phyloP scores from a whole-genome alignment of 2,329 filamentous ascomycete species.

The Tolypocladium capitatum region DNA sequence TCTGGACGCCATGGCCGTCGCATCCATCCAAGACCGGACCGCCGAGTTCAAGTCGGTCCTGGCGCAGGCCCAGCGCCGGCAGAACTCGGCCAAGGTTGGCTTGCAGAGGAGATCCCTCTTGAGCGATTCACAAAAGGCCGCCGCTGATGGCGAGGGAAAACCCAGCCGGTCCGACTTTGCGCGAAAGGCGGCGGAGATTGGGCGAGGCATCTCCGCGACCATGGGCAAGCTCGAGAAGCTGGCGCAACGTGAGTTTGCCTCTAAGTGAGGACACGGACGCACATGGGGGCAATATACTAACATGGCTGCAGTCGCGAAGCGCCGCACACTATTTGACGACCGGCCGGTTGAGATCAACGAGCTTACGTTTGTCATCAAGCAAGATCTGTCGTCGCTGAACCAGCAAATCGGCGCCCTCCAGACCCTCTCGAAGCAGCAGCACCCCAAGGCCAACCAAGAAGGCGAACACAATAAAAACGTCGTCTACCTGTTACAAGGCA shows the following conservation, averaged over 20 bases:
- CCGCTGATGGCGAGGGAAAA: conserved; percentile 38
- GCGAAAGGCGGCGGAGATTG: conserved; percentile 79
- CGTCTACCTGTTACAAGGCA: conserved; percentile 79
- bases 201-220: conserved; percentile 77
- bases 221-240: conserved; percentile 93
- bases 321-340: conserved; percentile 95
- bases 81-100: conserved; percentile 63
- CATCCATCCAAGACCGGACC: conserved; percentile 91
- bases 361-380: conserved; percentile 94
- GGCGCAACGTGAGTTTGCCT: conserved; percentile 53
- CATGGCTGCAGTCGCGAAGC: conserved; percentile 58
- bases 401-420: conserved; percentile 80
- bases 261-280: not conserved
- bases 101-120: conserved; percentile 72
- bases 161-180: conserved; percentile 81
- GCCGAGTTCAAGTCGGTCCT: conserved; percentile 90
- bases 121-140: conserved; percentile 56
- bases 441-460: conserved; percentile 64
- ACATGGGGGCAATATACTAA: conserved; percentile 1
- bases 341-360: conserved; percentile 93
- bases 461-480: conserved; percentile 98
- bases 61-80: conserved; percentile 66
- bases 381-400: conserved; percentile 75
- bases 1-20: conserved; percentile 40
- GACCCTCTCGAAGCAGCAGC: conserved; percentile 60